These are phyloP conservation scores for Grosmannia clavigera DNA, from an alignment of 2,329 filamentous ascomycete species.

Conservation along the genomic window DNA sequence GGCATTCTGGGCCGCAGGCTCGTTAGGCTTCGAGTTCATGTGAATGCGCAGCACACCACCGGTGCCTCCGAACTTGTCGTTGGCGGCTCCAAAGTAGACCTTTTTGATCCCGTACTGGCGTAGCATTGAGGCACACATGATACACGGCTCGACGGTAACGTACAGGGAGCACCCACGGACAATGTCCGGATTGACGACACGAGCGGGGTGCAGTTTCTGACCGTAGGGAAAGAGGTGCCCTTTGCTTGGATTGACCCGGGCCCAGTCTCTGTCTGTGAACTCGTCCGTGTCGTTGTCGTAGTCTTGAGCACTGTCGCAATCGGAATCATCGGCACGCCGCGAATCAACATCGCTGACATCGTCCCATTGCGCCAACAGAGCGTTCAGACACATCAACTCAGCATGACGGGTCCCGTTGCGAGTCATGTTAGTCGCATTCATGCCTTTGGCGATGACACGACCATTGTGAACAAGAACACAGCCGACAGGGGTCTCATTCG, in stretches of 20 bases:
- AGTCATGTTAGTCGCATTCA: constrained; percentile 93
- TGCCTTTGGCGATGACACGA: constrained; percentile 72
- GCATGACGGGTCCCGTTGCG: constrained; percentile 89
- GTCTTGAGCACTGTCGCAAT: constrained; percentile 18
- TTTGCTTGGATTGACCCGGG: constrained; percentile 39
- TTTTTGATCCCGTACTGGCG: constrained; percentile 77
- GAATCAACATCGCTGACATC: constrained; percentile 17
- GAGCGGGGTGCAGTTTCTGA: constrained; percentile 41
- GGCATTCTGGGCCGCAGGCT: constrained; percentile 16
- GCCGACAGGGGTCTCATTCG: constrained; percentile 90
- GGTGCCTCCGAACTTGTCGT: constrained; percentile 94
- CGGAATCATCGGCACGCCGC: constrained; percentile 28
- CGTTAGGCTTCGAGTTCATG: constrained; percentile 35
- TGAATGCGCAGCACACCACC: constrained; percentile 88
- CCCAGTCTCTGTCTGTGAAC: constrained; percentile 30
- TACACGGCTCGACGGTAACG: constrained; percentile 94
- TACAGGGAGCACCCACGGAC: constrained; percentile 69
- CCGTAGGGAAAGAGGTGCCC: constrained; percentile 50
- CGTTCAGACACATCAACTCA: constrained; percentile 76
- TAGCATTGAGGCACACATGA: constrained; percentile 94
- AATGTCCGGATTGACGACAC: constrained; percentile 52
- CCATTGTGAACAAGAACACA: constrained; percentile 81
- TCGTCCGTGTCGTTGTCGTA: constrained; percentile 15
- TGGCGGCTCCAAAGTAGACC: constrained; percentile 90
- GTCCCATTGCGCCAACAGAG: constrained; percentile 33